Evolutionary conservation across 768 basidiomycete species (phyloP), one percentile per base, ranked within the genome.

Genomic region (Leccinum boreale): DNA sequence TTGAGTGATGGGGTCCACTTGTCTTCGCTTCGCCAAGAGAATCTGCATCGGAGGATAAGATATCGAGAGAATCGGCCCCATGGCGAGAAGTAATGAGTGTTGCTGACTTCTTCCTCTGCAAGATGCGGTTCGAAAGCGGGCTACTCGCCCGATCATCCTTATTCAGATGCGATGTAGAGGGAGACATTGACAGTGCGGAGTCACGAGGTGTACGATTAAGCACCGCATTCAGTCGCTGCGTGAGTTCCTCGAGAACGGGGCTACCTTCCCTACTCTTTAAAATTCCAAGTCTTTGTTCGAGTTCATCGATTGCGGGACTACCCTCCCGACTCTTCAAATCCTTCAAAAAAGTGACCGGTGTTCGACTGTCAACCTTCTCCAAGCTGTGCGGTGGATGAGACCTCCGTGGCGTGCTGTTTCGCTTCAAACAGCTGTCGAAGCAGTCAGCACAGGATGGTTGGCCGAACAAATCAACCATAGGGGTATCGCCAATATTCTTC

Each of bases 391-490:
- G 61, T 75, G 78, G 70, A 78, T 77, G 61, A 78, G 77, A 67
- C 63, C 49, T 70, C 51, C 50, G 62, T 31, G 68, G 68, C 12
- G 82, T 81, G 29, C 12, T 69, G 58, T 80, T 81, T 29, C 84
- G 77, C 58, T 80, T 83, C 49, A 92, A 77, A 66, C 89, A 91
- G 39, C 68, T 84, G 59, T 91, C 92, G 63, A 94, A 93, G 65
- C 92, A 94, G 44, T 87, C 87, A 7, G 79, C 75, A 63, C 92
- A 94, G 44, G 85, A 89, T 10, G 92, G 92, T 31, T 82, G 80
- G 4, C 92, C 92, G 12, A 90, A 74, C n/a, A 94, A 74, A 70
- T 93, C 92, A 31, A 93, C 87, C 83, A 91, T 85, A 0, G 92
- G 92, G 2, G 74, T 74, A 61, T 87, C 81, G 8, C 89, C 86